phyloP scores from a whole-genome alignment of 306 rosid species.

The Nissolia schottii region DNA sequence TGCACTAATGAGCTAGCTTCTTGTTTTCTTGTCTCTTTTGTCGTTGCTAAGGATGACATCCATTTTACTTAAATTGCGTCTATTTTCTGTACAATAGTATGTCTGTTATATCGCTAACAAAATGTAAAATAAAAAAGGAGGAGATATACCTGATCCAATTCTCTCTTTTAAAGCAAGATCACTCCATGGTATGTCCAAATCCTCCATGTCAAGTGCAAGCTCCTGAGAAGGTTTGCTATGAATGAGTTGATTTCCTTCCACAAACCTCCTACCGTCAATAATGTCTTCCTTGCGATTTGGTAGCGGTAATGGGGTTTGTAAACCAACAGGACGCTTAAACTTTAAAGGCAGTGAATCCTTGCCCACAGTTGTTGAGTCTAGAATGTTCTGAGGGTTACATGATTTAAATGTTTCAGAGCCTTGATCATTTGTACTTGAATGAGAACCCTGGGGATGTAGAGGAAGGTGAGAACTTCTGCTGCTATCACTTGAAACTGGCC shows the following conservation, averaged over 20 bases:
- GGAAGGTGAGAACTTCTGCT: conserved; percentile 36
- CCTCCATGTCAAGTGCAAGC: conserved; percentile 58
- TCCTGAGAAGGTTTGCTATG: conserved; percentile 49
- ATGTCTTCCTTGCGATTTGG: conserved; percentile 46
- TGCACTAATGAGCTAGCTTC: conserved; percentile 9
- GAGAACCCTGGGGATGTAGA: conserved; percentile 41
- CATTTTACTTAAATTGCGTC: background rate
- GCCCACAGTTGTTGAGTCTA: conserved; percentile 35
- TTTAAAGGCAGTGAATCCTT: conserved; percentile 50
- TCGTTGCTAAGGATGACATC: conserved; percentile 2
- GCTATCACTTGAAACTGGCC: conserved; percentile 38
- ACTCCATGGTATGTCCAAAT: conserved; percentile 77
- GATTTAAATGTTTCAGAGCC: conserved; percentile 42
- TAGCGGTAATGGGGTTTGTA: conserved; percentile 22
- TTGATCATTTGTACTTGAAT: conserved; percentile 37
- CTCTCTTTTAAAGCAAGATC: conserved; percentile 79
- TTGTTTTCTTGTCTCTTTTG: background rate
- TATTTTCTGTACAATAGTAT: background rate
- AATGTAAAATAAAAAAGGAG: background rate
- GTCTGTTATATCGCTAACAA: background rate
- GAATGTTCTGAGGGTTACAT: conserved; percentile 39
- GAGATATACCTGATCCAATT: conserved; percentile 83
- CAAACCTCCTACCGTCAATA: conserved; percentile 42
- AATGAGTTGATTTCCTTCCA: conserved; percentile 51
- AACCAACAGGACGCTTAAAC: conserved; percentile 36